Evolutionary conservation across 352 stramenopile genomes (phyloP).

Genomic region (Phytophthora multivora): DNA sequence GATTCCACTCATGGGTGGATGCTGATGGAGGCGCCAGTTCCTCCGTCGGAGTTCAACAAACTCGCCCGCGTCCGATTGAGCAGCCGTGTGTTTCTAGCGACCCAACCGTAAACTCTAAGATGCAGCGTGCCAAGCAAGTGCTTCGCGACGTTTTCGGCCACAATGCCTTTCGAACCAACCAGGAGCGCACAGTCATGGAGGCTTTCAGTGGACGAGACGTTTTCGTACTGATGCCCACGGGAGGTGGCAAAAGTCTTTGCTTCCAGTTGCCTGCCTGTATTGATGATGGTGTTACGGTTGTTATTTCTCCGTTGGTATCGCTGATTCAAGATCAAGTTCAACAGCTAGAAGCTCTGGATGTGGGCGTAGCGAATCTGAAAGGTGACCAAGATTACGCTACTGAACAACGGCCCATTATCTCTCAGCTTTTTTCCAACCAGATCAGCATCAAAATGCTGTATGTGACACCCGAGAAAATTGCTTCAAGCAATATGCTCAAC

Average conservation of each 20-base stretch:
- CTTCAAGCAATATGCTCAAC: constrained; percentile 82
- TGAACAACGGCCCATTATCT: constrained; percentile 87
- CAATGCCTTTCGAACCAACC: constrained; percentile 93
- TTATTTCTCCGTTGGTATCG: constrained; percentile 98
- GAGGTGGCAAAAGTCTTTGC: constrained; percentile 98
- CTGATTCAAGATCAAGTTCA: constrained; percentile 99
- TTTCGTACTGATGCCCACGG: constrained; percentile 99
- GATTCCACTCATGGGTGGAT: constrained; percentile 79
- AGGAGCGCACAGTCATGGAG: constrained; percentile 95
- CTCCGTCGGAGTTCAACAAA: constrained; percentile 13
- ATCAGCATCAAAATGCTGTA: constrained; percentile 97
- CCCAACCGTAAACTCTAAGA: constrained; percentile 62
- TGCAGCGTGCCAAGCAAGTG: constrained; percentile 71
- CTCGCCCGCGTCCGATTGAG: constrained; percentile 16
- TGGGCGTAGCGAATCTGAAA: constrained; percentile 88
- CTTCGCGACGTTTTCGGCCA: constrained; percentile 95
- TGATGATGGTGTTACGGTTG: constrained; percentile 94
- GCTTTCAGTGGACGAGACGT: constrained; percentile 94
- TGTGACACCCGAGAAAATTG: constrained; percentile 98
- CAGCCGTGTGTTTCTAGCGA: constrained; percentile 53
- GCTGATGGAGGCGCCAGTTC: constrained; percentile 8
- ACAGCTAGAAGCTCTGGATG: constrained; percentile 92
- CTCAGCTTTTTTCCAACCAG: constrained; percentile 80
- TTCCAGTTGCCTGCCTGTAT: constrained; percentile 95
- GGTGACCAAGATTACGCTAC: constrained; percentile 89